Base-by-base conservation (phyloP, 1,284 basidiomycete species). In the Trametes polyzona region DNA sequence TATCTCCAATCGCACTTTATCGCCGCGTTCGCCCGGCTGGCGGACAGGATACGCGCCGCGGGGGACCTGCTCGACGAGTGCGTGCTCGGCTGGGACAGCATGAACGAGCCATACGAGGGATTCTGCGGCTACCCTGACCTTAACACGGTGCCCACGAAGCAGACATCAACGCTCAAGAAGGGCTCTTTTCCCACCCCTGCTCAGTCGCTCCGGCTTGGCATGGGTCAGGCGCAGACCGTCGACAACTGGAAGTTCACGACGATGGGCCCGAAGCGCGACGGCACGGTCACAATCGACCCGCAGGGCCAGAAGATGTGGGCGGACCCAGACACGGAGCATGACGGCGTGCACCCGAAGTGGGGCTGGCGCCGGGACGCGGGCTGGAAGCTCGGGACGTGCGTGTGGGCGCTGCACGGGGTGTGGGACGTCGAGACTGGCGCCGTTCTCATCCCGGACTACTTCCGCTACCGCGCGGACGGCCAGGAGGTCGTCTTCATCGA, bases 31-130 rank as follows among this genome's bases (percentile, higher is more conserved):
- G 85, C 84, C 0, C 74, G 78, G 33, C 81, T 99, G 32, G 94
- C 91, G 0, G 83, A 92, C 67, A 81, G 83, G 24, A 90, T 99
- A 40, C 74, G 77, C 1, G 83, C 83, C 12, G 91, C 88, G 0
- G 90, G 88, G 0, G 88, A 86, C 44, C 76, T 98, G 17, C 74
- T 91, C 24, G 96, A 98, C 44, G 84, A 87, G 40, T 95, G 93
- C 62, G 84, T 99, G 23, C 88, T 98, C 55, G 96, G 96, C 0
- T 98, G 96, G 96, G 96, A 99, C 71, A 92, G 88, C 66, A 77
- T 98, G 74, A 98, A 98, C 71, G 96, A 99, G 73, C 96, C 96
- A 0, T 90, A 87, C 43, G 93, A 95, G 62, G 96, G 96, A 0
- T 79, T 96, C 56, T 83, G 92, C 44, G 92, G 92, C 1, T 87